phyloP scores from a whole-genome alignment of 352 stramenopile genomes.

The Pythium biforme region DNA sequence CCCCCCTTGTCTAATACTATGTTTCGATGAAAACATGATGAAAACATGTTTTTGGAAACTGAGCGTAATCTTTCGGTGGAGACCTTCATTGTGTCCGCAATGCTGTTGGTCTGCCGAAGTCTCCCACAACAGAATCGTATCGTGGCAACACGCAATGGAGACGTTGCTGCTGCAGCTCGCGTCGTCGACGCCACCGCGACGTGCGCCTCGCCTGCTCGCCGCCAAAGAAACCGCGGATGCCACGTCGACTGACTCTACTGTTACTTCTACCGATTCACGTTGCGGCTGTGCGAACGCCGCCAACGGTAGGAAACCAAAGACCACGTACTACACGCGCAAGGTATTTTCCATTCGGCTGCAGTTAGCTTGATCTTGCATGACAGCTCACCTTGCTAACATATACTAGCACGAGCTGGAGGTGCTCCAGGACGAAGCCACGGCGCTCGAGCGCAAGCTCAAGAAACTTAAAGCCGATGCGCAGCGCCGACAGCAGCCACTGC shows the following conservation, averaged over 20 bases:
- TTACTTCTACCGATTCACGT: neutral
- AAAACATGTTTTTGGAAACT: neutral
- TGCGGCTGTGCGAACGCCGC: neutral
- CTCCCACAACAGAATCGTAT: no score
- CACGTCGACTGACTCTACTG: no score
- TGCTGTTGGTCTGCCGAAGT: no score
- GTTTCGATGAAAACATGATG: no score
- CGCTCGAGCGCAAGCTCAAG: neutral
- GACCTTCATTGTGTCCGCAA: neutral
- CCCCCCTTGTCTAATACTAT: no score
- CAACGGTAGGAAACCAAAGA: neutral
- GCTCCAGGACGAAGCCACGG: neutral
- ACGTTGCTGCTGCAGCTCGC: neutral
- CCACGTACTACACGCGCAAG: conserved; percentile 18
- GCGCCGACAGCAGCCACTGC: neutral
- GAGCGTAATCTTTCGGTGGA: neutral
- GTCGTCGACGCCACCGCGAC: neutral
- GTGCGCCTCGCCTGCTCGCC: neutral
- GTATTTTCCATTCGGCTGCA: no score
- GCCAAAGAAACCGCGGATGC: neutral
- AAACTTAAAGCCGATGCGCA: neutral
- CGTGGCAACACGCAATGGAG: no score
- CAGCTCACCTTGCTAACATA: neutral
- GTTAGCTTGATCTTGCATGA: no score
- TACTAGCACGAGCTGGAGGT: conserved; percentile 8